Conservation (phyloP, 257 asterid species). For the Przewalskia tangutica region DNA sequence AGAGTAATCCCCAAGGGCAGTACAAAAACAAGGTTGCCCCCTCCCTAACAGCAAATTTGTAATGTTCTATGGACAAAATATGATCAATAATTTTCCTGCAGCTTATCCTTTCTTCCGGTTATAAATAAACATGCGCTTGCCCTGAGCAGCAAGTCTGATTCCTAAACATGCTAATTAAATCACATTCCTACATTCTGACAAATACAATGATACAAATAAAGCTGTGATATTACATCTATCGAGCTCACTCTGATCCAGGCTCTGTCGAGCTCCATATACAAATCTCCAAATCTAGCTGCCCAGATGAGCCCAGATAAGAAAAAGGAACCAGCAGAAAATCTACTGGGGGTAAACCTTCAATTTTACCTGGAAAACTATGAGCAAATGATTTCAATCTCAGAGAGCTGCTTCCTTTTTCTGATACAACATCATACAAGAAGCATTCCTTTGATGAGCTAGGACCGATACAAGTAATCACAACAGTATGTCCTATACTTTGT, state of each 20-base stretch:
- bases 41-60: neutral
- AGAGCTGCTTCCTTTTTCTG: constrained; percentile 84
- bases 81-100: neutral
- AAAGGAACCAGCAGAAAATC: constrained; percentile 90
- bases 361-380: constrained; percentile 59
- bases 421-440: constrained; percentile 53
- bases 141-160: neutral
- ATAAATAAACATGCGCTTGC: neutral
- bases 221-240: neutral
- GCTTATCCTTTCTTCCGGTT: neutral
- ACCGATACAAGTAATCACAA: constrained; percentile 72
- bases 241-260: constrained; percentile 39
- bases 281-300: constrained; percentile 61
- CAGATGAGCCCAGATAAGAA: constrained; percentile 36
- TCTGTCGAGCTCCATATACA: constrained; percentile 74
- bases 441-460: constrained; percentile 57
- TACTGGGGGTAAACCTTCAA: constrained; percentile 54
- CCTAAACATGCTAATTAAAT: neutral
- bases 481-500: constrained; percentile 57
- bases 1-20: neutral
- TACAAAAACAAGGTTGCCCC: neutral
- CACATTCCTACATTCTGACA: neutral
- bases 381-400: constrained; percentile 71
- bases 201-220: neutral
- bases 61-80: neutral